Percentiles rank a stretch among this genome's conserved stretches.
Evolutionary conservation across 768 basidiomycete species (phyloP).

Genomic region (Sporobolomyces phaffii): DNA sequence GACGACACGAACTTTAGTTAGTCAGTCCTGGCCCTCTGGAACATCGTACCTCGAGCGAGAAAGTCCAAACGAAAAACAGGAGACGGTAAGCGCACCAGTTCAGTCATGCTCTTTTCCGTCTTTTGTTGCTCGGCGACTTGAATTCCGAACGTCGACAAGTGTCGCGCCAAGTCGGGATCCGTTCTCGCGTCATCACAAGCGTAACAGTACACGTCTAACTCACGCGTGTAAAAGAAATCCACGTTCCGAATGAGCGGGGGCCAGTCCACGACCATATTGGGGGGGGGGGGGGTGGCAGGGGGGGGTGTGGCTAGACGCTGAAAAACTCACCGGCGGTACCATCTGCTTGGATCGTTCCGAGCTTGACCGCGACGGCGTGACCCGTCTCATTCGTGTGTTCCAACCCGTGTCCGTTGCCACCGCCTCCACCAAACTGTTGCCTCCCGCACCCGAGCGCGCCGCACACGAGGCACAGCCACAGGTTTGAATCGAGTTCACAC

Average conservation of each 20-base stretch:
- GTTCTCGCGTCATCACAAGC: constrained; percentile 73
- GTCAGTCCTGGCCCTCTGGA: too few species aligned
- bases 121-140: constrained; percentile 73
- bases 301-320: too few species aligned
- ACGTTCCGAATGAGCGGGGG: too few species aligned
- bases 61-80: too few species aligned
- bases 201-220: constrained; percentile 97
- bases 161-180: constrained; percentile 66
- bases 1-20: too few species aligned
- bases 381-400: constrained; percentile 64
- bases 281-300: too few species aligned
- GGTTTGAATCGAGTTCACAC: constrained; percentile 81
- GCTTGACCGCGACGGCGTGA: constrained; percentile 80
- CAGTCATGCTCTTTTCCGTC: constrained; percentile 95
- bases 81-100: too few species aligned
- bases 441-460: constrained; percentile 86
- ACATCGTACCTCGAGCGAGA: too few species aligned
- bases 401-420: constrained; percentile 86
- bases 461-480: constrained; percentile 93
- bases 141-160: constrained; percentile 79
- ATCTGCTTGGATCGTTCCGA: constrained; percentile 94
- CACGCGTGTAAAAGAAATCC: too few species aligned
- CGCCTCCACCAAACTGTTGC: constrained; percentile 55
- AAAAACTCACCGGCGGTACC: constrained; percentile 79
- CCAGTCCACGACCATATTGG: too few species aligned